These are phyloP conservation scores for Kernera saxatilis DNA, from an alignment of 345 rosid species.

Conservation along the genomic window DNA sequence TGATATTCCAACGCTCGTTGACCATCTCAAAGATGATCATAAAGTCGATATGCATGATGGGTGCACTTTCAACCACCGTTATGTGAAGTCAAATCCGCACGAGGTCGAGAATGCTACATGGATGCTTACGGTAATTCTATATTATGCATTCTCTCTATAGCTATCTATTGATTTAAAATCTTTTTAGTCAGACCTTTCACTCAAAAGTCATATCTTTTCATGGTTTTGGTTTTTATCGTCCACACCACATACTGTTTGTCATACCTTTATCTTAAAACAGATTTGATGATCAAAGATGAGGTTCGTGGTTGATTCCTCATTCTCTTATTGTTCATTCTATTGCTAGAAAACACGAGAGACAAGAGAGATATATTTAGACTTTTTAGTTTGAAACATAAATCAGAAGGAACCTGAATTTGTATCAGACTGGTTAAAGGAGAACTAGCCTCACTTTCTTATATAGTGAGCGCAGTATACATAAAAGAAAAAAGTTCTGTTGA, in stretches of 20 bases:
- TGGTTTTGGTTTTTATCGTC: background rate
- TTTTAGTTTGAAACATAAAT: no score
- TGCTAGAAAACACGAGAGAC: no score
- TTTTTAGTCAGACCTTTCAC: background rate
- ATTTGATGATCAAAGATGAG: background rate
- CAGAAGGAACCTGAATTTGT: no score
- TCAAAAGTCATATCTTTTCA: background rate
- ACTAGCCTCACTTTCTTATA: background rate
- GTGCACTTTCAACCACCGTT: conserved; percentile 77
- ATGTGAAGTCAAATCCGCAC: conserved; percentile 75
- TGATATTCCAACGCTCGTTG: conserved; percentile 60
- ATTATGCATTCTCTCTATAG: background rate
- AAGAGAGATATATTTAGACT: no score
- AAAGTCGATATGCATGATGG: conserved; percentile 94
- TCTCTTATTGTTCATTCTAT: no score
- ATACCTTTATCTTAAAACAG: background rate
- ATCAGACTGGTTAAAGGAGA: no score
- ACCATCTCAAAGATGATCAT: conserved; percentile 82
- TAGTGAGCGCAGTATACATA: background rate
- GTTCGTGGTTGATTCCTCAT: no score
- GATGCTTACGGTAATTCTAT: conserved; percentile 78
- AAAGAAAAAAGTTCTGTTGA: background rate
- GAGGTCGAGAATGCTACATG: conserved; percentile 97
- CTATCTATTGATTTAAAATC: background rate
- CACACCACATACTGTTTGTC: background rate